Evolutionary conservation across 2,329 filamentous ascomycete species (phyloP).

Genomic region (Sporothrix humicola): DNA sequence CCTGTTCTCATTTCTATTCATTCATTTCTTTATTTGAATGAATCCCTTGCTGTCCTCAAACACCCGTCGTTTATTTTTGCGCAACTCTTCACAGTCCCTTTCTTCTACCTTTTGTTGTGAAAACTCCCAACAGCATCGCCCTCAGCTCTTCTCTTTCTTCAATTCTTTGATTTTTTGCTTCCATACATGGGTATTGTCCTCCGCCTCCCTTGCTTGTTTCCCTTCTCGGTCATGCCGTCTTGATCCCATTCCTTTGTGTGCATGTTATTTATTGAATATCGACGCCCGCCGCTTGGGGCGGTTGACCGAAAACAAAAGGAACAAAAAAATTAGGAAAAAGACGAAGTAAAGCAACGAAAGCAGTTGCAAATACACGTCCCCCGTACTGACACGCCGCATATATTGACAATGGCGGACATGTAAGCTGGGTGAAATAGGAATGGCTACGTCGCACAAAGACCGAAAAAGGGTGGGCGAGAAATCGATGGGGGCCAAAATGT

Average conservation of each 20-base stretch:
- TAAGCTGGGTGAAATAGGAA: too few relatives aligned
- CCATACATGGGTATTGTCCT: not conserved
- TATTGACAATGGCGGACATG: not conserved
- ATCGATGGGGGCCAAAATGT: slow-evolving; percentile 14
- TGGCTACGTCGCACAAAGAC: not conserved
- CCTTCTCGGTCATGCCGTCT: not conserved
- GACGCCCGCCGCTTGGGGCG: not conserved
- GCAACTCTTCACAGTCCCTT: not conserved
- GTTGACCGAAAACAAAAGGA: not conserved
- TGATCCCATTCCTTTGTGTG: not conserved
- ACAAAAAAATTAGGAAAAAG: not conserved
- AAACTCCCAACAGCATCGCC: too few relatives aligned
- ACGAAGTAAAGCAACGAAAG: too few relatives aligned
- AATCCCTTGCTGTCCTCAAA: too few relatives aligned
- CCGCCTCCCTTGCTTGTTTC: not conserved
- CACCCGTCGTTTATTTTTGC: too few relatives aligned
- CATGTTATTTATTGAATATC: not conserved
- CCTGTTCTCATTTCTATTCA: not conserved
- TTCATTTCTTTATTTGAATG: not conserved
- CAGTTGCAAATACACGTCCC: too few relatives aligned
- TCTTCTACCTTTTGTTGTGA: not conserved
- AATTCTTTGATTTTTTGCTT: not conserved
- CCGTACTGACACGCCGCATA: too few relatives aligned
- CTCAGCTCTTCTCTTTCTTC: not conserved
- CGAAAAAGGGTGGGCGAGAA: not conserved